Evolutionary conservation across 2,329 filamentous ascomycete genomes (phyloP).

Genomic region (Penicillium polonicum): DNA sequence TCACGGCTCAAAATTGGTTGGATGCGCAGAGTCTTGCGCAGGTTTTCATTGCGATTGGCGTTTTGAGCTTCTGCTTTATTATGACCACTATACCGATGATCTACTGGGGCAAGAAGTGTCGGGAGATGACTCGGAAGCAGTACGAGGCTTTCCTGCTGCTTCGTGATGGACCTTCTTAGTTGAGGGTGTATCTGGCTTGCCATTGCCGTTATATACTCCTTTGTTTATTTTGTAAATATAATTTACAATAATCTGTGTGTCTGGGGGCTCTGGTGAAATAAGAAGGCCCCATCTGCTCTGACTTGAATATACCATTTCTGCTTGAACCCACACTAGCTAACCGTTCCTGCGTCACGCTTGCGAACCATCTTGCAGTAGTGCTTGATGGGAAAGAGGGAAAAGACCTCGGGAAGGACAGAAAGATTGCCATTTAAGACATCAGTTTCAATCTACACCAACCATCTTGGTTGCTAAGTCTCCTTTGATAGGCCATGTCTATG

Average conservation of each 20-base stretch:
- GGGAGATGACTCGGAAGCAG: constrained; percentile 49
- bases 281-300: not conserved
- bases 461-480: not conserved
- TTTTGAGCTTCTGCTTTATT: constrained; percentile 53
- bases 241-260: not conserved
- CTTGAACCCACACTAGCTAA: not conserved
- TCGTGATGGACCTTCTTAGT: constrained; percentile 37
- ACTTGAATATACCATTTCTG: not conserved
- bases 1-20: constrained; percentile 52
- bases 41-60: constrained; percentile 54
- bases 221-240: not conserved
- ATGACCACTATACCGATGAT: constrained; percentile 56
- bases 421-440: not conserved
- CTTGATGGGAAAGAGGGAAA: no score
- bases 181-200: not conserved
- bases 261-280: no score
- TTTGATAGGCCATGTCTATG: not conserved
- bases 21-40: constrained; percentile 45
- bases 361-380: not conserved
- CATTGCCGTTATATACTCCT: not conserved
- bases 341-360: not conserved
- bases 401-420: not conserved
- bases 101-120: constrained; percentile 51
- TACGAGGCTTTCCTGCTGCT: constrained; percentile 51
- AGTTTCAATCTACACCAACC: not conserved